Conservation (phyloP, 2,329 filamentous ascomycete species). For the Setomelanomma holmii region DNA sequence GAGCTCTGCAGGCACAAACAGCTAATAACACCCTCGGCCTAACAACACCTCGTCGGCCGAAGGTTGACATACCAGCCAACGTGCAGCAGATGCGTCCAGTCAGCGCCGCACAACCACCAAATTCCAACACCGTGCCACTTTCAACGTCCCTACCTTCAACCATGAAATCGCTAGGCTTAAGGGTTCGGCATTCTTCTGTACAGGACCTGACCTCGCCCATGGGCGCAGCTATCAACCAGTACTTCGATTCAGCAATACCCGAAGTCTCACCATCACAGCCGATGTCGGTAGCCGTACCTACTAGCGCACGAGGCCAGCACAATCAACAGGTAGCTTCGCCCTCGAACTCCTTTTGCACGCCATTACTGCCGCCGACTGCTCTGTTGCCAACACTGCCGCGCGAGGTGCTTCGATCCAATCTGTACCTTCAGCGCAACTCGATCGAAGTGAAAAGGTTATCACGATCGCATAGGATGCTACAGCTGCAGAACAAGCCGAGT, state of each 20-base stretch:
- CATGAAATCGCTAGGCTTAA: not conserved
- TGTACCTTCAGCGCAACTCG: not conserved
- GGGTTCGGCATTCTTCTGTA: constrained; percentile 3
- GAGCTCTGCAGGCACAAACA: not conserved
- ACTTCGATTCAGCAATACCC: constrained; percentile 8
- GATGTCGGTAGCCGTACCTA: constrained; percentile 3
- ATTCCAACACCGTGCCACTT: constrained; percentile 9
- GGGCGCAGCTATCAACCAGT: constrained; percentile 21
- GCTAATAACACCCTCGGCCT: not conserved
- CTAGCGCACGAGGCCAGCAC: constrained; percentile 17
- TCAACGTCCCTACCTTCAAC: constrained; percentile 8
- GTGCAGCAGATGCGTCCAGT: not conserved
- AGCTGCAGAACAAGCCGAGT: not conserved
- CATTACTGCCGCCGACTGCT: not conserved
- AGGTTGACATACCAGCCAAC: not conserved
- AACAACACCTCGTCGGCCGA: not conserved
- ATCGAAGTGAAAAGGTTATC: not conserved
- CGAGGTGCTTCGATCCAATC: not conserved
- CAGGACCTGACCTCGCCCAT: constrained; percentile 19
- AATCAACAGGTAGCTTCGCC: constrained; percentile 24
- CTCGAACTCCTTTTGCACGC: constrained; percentile 17
- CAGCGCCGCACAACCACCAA: constrained; percentile 2
- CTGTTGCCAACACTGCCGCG: not conserved
- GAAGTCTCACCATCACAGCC: constrained; percentile 1
- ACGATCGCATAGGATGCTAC: not conserved